Evolutionary conservation across 31 red algal species (phyloP).

Genomic region (Odonthalia washingtoniensis): DNA sequence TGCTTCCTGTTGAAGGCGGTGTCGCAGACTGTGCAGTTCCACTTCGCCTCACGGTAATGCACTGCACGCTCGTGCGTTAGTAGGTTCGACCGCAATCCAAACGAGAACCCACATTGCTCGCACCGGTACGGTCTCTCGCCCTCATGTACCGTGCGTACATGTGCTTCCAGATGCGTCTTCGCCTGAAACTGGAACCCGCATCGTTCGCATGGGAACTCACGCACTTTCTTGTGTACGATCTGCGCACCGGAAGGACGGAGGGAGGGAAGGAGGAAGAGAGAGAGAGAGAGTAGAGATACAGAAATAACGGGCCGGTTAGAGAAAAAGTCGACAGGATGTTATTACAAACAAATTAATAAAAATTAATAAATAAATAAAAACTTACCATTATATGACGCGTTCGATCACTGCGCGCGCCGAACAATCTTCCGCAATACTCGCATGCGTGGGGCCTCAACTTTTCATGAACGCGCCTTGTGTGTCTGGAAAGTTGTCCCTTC

Average conservation of each 20-base stretch:
- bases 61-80: constrained; percentile 83
- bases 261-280: no score
- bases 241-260: constrained; percentile 18
- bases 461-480: constrained; percentile 75
- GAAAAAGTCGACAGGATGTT: no score
- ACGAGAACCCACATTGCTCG: constrained; percentile 77
- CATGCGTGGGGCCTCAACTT: constrained; percentile 81
- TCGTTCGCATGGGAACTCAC: constrained; percentile 74
- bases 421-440: constrained; percentile 73
- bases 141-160: constrained; percentile 85
- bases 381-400: constrained; percentile 78
- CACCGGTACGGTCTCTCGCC: constrained; percentile 82
- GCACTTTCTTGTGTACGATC: constrained; percentile 81
- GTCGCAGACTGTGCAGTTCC: constrained; percentile 69
- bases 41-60: constrained; percentile 77
- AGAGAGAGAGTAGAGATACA: no score
- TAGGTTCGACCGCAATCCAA: constrained; percentile 78
- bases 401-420: constrained; percentile 76
- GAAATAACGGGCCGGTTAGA: no score
- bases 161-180: constrained; percentile 82
- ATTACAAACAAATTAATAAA: not conserved
- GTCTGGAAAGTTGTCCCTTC: constrained; percentile 70
- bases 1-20: constrained; percentile 79
- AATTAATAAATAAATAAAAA: not conserved
- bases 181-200: constrained; percentile 84